Base-by-base conservation (phyloP, 225 moss, liverwort and hornwort genomes). In the Anthoceros angustus region DNA sequence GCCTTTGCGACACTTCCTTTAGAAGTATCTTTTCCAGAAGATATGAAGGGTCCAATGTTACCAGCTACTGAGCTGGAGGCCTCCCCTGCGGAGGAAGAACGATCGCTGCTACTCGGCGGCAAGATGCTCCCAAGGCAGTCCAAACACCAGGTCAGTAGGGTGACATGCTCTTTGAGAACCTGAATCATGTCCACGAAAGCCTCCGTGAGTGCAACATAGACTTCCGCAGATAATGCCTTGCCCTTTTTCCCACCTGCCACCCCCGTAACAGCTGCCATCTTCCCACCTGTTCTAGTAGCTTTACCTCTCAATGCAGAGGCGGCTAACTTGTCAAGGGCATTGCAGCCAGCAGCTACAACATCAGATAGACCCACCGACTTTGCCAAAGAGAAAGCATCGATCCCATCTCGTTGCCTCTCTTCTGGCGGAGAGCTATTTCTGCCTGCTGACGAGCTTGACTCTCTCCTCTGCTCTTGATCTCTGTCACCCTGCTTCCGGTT, bases 331-430 rank as follows among this genome's bases (percentile, higher is more conserved):
- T 68, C 67, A 49, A 68, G 61, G 2, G 67, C 67, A 55, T 48
- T 68, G 67, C 67, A 68, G 50, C 67, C 67, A 39, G 49, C 67
- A 8, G 67, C 67, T 5, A 68, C 67, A 10, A 68, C 67, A 55
- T 68, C 67, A 25, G 67, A 60, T 60, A 68, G 49, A n/a, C 67
- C 67, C 43, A 40, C 50, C 61, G 50, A 38, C 50, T 68, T 68
- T 2, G 48, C 67, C n/a, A 68, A 40, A 0, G 67, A 68, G 32
- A 49, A 68, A 1, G 61, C 50, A 43, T 43, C 61, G 2, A 60
- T 9, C 61, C 40, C n/a, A 38, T 68, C 67, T n/a, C 67, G 48
- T 40, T 55, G 50, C 67, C 67, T 14, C 24, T n/a, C 15, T 49
- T 39, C 67, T 68, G 45, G 16, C 45, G 9, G 14, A 10, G 67